Conservation (phyloP, 148 eudicot species). For the Rhododendron ferrugineum region DNA sequence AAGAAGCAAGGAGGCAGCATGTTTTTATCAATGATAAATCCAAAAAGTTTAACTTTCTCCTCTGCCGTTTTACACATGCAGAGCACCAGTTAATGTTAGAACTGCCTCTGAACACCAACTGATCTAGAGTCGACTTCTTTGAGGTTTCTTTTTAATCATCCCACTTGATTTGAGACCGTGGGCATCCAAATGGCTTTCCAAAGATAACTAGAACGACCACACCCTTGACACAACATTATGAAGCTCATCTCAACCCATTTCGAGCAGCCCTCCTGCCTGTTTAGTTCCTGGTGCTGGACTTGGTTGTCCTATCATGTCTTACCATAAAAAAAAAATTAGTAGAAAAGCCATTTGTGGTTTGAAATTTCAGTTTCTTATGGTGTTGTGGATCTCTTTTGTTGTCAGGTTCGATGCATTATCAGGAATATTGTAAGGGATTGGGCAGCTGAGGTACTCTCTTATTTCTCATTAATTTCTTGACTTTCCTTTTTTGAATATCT, state of each 20-base stretch:
- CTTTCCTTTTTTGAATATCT: constrained; percentile 7
- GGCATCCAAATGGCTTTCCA: background rate
- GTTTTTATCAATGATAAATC: background rate
- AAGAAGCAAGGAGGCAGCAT: background rate
- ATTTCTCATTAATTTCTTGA: constrained; percentile 4
- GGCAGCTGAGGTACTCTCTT: constrained; percentile 74
- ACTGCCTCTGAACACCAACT: background rate
- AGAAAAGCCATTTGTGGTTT: background rate
- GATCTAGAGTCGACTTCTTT: background rate
- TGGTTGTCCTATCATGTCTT: background rate
- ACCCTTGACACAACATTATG: background rate
- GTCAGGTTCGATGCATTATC: constrained; percentile 88
- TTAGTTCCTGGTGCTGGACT: constrained; percentile 95
- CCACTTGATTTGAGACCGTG: background rate
- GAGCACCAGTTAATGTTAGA: background rate
- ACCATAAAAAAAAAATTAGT: background rate
- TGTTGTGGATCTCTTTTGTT: background rate
- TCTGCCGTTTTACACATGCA: background rate
- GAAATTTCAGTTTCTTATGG: background rate
- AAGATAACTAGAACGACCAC: background rate
- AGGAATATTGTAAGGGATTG: constrained; percentile 95
- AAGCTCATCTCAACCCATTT: background rate
- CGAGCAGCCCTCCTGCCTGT: constrained; percentile 75
- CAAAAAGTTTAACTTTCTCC: background rate
- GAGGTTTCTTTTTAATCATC: background rate